A percentile compares a stretch with the other conserved stretches of the same genome.
Conservation (phyloP, 148 eudicot species). For the Vaccinium corymbosum region DNA sequence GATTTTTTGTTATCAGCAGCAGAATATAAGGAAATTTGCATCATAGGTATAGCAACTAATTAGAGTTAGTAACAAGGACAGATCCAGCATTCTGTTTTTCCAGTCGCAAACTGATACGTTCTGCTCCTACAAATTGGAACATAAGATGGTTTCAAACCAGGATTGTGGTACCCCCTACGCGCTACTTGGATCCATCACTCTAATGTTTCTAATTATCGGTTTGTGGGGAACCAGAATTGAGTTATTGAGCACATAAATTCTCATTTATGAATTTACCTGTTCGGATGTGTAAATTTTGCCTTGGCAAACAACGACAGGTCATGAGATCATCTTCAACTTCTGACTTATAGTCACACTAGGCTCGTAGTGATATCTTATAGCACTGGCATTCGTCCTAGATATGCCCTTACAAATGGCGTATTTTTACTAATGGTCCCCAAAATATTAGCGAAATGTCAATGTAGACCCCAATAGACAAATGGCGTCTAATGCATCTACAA, state of each 20-base stretch:
- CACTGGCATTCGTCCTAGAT: no score
- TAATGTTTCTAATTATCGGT: no score
- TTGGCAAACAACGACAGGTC: background rate
- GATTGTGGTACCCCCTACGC: background rate
- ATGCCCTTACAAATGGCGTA: no score
- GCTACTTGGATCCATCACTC: background rate
- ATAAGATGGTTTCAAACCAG: background rate
- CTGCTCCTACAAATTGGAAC: background rate
- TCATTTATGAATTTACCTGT: background rate
- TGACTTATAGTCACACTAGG: no score
- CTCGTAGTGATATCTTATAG: no score
- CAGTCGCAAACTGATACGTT: background rate
- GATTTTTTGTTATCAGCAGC: background rate
- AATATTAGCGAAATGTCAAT: no score
- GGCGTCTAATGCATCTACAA: no score
- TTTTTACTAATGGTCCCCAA: no score
- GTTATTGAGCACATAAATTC: background rate
- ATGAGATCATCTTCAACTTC: background rate
- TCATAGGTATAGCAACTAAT: background rate
- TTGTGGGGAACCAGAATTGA: background rate
- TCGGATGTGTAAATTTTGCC: background rate
- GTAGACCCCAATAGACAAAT: no score
- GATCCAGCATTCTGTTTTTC: background rate
- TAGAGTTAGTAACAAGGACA: background rate
- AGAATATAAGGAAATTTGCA: background rate